Evolutionary conservation across 108 stramenopile genomes (phyloP).

Genomic region (Nitzschia palea): DNA sequence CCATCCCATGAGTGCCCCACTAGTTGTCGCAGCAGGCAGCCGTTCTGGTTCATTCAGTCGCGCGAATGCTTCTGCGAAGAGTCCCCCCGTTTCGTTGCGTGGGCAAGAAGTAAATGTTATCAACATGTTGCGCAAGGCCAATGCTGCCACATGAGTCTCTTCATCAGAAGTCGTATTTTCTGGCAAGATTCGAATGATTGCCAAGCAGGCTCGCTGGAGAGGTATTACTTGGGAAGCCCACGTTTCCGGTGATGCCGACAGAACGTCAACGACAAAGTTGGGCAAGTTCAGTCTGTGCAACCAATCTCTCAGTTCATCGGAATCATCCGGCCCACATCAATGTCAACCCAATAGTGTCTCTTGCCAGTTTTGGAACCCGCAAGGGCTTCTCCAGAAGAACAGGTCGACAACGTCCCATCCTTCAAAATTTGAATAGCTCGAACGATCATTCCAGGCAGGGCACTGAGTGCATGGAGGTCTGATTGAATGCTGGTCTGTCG

Average conservation of each 20-base stretch:
- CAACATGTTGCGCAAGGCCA: constrained; percentile 39
- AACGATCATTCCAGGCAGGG: constrained; percentile 15
- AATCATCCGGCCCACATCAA: constrained; percentile 41
- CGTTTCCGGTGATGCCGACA: constrained; percentile 35
- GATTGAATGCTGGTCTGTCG: constrained; percentile 4
- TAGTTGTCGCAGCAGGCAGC: constrained; percentile 34
- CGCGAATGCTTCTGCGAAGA: constrained; percentile 30
- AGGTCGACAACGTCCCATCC: not conserved
- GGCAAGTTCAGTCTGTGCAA: constrained; percentile 43
- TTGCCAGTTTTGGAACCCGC: not conserved
- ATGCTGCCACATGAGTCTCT: constrained; percentile 41
- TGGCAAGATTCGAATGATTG: constrained; percentile 51
- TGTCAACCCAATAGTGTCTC: constrained; percentile 51
- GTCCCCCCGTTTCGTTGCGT: constrained; percentile 19
- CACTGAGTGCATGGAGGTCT: not conserved
- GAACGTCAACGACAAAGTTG: constrained; percentile 38
- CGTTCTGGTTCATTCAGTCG: constrained; percentile 39
- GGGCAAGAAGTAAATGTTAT: constrained; percentile 51
- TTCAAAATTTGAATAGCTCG: not conserved
- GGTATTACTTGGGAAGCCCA: constrained; percentile 53
- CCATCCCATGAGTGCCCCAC: constrained; percentile 47
- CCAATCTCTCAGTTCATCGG: constrained; percentile 42
- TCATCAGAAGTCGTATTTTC: constrained; percentile 31
- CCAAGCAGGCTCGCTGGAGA: constrained; percentile 32
- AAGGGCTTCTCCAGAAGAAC: not conserved